These are phyloP conservation scores for Panellus pusillus DNA, from an alignment of 768 basidiomycete species.

Conservation along the genomic window DNA sequence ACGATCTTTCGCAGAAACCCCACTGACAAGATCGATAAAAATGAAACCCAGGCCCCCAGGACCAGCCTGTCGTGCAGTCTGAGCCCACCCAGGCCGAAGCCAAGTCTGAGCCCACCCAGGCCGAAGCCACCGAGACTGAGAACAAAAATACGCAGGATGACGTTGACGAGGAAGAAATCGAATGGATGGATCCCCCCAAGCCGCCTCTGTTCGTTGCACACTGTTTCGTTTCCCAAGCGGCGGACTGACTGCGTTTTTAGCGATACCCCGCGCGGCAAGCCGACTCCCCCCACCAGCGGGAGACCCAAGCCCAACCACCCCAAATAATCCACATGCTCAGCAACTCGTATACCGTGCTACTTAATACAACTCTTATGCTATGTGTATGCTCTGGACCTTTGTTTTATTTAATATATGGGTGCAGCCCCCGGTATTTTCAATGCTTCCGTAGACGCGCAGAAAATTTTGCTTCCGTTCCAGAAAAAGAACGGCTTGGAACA, in stretches of 20 bases:
- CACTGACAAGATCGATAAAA: slow-evolving; percentile 1
- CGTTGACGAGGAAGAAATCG: background rate
- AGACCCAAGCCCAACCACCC: background rate
- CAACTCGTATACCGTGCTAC: too few species aligned
- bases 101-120: too few species aligned
- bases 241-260: slow-evolving; percentile 1
- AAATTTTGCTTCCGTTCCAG: too few species aligned
- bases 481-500: too few species aligned
- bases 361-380: too few species aligned
- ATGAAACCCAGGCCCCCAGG: background rate
- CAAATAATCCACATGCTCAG: background rate
- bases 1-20: slow-evolving; percentile 7
- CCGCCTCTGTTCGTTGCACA: slow-evolving; percentile 4
- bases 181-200: slow-evolving; percentile 3
- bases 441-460: too few species aligned
- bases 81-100: too few species aligned
- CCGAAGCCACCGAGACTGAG: background rate
- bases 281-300: background rate
- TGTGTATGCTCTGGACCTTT: too few species aligned
- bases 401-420: too few species aligned
- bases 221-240: background rate
- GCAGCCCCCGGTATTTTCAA: too few species aligned
- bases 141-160: background rate
- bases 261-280: slow-evolving; percentile 11
- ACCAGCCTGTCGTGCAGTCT: too few species aligned